Base-by-base conservation (phyloP, 2,329 filamentous ascomycete genomes). In the Exophiala oligosperma region DNA sequence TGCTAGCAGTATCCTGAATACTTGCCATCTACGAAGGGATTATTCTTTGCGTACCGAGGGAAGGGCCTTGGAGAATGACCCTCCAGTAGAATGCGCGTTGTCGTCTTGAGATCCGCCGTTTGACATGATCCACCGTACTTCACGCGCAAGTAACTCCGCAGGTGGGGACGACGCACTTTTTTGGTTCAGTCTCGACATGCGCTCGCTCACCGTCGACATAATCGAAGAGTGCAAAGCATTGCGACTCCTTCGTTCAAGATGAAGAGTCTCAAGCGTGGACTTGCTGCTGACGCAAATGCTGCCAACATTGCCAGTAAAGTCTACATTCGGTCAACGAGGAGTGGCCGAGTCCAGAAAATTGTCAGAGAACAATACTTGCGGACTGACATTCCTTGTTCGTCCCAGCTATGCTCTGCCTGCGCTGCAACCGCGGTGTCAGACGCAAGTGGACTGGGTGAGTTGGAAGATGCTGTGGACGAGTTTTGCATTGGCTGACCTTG, bases 281-380 rank as follows among this genome's bases (percentile, higher is more conserved):
- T 71, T 68, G 75, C 77, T 50, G 75, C 79, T 14, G 82, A 84
- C 61, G 77, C 79, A 4, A 75, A 78, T 56, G 82, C 86, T 29
- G 80, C 87, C 48, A 96, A 89, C 71, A 88, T 97, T 64, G 93
- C 92, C 32, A 97, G 89, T 83, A 99, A 97, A 78, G 86, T 95
- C 68, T 99, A 95, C 72, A 90, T 99, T 64, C 85, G 94, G 60
- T 97, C 94, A 26, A 96, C 93, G 49, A 92, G 91, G 76, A 94
- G 87, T 74, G 94, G 94, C 75, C 97, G 97, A 79, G 93, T 97
- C 60, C 94, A 97, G 75, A 99, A 99, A 81, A 95, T 99, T 70
- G 94, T 99, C 66, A 87, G 92, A 69, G 94, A 99, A 79, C 83
- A 97, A 63, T 99, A 99, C 76, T 82, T 99, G 61, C 86, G 94